Evolutionary conservation across 495 filamentous ascomycete genomes (phyloP), one percentile per base, ranked within the genome.

Genomic region (Penicillium ucsense): DNA sequence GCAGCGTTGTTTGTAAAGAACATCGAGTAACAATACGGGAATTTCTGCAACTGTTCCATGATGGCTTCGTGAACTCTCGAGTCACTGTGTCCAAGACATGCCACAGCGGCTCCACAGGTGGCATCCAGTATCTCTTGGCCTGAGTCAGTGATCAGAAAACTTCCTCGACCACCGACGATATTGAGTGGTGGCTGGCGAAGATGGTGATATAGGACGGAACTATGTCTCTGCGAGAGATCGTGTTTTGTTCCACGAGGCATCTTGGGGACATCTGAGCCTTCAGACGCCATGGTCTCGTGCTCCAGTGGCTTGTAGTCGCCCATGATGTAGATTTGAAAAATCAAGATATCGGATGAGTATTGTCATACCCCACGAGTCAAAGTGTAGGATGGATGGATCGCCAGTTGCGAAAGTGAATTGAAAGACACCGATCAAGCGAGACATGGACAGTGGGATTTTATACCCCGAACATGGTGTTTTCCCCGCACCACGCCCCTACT

Each of bases 21-120:
- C n/a, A 69, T 48, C 0, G 73, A 66, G 45, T 76, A 71, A 35
- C 59, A 64, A 51, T 75, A 77, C 5, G 63, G 63, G 3, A 76
- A 52, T 31, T 55, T 54, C 31, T 56, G 46, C 53, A 74, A 63
- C 46, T 76, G 73, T 12, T 61, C 49, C 9, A 53, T 31, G 8
- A 78, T 64, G 1, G 72, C 74, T 37, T 57, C 51, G 30, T 62
- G 54, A 31, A 76, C 66, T n/a, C 65, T 64, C 3, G 36, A 34
- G 38, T 67, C 60, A 41, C 59, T 61, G 46, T 70, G 65, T 5
- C 67, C 67, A 8, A 71, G 52, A 47, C 63, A 67, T 5, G 62
- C 51, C 4, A 71, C 67, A 7, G 67, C 67, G 9, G 67, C 65
- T 28, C 67, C 67, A 33, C 67, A 60, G 31, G 61, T 67, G 3